Evolutionary conservation across 2,329 filamentous ascomycete species (phyloP).

Genomic region (Fusarium mexicanum): DNA sequence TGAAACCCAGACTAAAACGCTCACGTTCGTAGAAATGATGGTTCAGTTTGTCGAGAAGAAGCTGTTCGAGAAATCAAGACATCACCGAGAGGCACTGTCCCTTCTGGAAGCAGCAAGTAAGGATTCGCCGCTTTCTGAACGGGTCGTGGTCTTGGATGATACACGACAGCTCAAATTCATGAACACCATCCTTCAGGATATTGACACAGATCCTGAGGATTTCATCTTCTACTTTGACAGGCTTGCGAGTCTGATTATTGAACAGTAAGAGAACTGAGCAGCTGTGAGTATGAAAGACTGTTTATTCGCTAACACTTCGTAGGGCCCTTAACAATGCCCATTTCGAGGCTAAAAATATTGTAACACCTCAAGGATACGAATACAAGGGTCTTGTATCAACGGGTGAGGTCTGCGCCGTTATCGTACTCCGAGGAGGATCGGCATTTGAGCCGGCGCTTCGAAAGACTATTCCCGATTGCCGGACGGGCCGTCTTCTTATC

Average conservation of each 20-base stretch:
- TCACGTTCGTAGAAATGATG: constrained; percentile 75
- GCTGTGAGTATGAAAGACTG: background rate
- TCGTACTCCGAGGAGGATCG: constrained; percentile 88
- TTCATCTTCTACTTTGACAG: constrained; percentile 99
- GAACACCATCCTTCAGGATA: constrained; percentile 88
- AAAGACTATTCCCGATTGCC: constrained; percentile 91
- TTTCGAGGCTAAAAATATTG: constrained; percentile 71
- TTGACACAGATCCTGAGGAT: constrained; percentile 81
- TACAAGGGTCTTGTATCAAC: constrained; percentile 78
- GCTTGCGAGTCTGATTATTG: constrained; percentile 83
- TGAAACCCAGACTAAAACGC: background rate
- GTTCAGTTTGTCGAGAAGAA: constrained; percentile 92
- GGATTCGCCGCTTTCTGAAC: constrained; percentile 76
- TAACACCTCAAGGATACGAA: constrained; percentile 73
- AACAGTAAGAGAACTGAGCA: constrained; percentile 62
- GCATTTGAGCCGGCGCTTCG: constrained; percentile 88
- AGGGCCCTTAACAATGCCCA: constrained; percentile 81
- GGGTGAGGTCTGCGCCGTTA: constrained; percentile 84
- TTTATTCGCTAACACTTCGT: constrained; percentile 1
- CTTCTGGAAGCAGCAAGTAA: constrained; percentile 78
- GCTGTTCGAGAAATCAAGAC: constrained; percentile 83
- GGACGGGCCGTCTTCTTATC: constrained; percentile 87
- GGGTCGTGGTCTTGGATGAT: constrained; percentile 77
- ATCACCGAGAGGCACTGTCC: constrained; percentile 82
- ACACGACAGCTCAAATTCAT: constrained; percentile 87